phyloP scores from a whole-genome alignment of 2,329 filamentous ascomycete species.

The Clonostachys byssicola region DNA sequence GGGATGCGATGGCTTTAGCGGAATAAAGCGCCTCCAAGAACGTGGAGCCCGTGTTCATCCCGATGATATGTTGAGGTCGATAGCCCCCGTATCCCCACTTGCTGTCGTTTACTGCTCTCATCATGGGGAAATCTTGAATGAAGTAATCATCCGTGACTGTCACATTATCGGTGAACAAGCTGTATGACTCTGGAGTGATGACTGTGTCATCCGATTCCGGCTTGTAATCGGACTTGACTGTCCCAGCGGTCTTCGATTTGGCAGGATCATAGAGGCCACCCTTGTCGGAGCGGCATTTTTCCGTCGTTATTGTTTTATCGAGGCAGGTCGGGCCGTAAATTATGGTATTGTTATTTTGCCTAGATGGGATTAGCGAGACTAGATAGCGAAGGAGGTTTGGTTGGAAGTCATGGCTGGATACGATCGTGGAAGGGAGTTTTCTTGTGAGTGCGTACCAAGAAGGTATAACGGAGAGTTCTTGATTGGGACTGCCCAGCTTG shows the following conservation, averaged over 20 bases:
- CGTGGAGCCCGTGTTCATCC: slow-evolving; percentile 6
- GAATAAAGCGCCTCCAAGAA: slow-evolving; percentile 1
- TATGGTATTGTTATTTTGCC: slow-evolving; percentile 6
- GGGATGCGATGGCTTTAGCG: slow-evolving; percentile 1
- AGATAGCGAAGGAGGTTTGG: not conserved
- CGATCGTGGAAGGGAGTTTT: not conserved
- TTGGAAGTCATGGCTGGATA: not conserved
- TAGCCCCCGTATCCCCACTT: slow-evolving; percentile 2
- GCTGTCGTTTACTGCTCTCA: not conserved
- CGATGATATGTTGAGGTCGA: slow-evolving; percentile 6
- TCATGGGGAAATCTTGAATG: slow-evolving; percentile 4
- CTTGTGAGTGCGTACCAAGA: slow-evolving; percentile 2
- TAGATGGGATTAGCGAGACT: not conserved
- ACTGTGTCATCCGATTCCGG: slow-evolving; percentile 2
- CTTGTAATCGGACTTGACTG: not conserved
- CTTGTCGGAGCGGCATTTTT: slow-evolving; percentile 5
- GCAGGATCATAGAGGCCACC: slow-evolving; percentile 4
- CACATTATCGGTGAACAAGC: slow-evolving; percentile 6
- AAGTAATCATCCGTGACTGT: slow-evolving; percentile 1
- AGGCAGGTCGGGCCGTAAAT: slow-evolving; percentile 5
- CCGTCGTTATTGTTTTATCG: not conserved
- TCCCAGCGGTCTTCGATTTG: slow-evolving; percentile 1
- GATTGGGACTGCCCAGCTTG: slow-evolving; percentile 2
- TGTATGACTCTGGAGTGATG: slow-evolving; percentile 1
- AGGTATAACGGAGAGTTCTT: slow-evolving; percentile 5